Conservation (phyloP, 306 rosid genomes). For the Rosa rugosa region DNA sequence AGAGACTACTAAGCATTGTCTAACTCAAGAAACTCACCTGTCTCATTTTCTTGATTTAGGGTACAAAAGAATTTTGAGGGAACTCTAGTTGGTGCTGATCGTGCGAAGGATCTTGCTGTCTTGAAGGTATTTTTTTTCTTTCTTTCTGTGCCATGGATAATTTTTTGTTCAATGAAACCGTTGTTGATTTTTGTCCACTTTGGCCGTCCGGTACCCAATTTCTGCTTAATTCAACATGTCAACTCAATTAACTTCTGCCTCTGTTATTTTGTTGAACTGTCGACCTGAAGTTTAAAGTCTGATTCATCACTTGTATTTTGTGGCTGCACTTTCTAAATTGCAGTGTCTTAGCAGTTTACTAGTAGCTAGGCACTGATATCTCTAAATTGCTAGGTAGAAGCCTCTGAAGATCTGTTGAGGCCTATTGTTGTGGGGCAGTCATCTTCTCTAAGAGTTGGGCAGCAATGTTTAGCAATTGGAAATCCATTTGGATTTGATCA, state of each 20-base stretch:
- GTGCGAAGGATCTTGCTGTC: conserved; percentile 95
- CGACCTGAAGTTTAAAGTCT: neutral
- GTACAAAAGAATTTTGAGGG: conserved; percentile 91
- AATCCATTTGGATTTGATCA: conserved; percentile 99
- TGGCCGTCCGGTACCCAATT: neutral
- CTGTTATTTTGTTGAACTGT: neutral
- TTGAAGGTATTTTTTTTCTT: conserved; percentile 54
- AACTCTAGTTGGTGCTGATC: conserved; percentile 87
- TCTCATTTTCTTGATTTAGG: conserved; percentile 44
- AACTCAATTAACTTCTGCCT: neutral
- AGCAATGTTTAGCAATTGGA: conserved; percentile 95
- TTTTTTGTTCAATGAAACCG: neutral
- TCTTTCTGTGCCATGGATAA: neutral
- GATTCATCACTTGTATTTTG: neutral
- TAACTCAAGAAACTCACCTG: conserved; percentile 1
- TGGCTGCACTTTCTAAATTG: neutral
- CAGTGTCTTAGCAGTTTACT: neutral
- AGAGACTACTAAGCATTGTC: neutral
- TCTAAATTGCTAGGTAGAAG: conserved; percentile 66
- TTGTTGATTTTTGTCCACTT: neutral
- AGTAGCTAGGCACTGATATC: conserved; percentile 19
- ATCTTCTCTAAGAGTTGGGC: conserved; percentile 82
- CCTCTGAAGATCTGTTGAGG: conserved; percentile 68
- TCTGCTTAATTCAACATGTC: neutral
- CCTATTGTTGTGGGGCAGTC: conserved; percentile 78